Evolutionary conservation across 768 basidiomycete species (phyloP).

Genomic region (Mycena rosella): DNA sequence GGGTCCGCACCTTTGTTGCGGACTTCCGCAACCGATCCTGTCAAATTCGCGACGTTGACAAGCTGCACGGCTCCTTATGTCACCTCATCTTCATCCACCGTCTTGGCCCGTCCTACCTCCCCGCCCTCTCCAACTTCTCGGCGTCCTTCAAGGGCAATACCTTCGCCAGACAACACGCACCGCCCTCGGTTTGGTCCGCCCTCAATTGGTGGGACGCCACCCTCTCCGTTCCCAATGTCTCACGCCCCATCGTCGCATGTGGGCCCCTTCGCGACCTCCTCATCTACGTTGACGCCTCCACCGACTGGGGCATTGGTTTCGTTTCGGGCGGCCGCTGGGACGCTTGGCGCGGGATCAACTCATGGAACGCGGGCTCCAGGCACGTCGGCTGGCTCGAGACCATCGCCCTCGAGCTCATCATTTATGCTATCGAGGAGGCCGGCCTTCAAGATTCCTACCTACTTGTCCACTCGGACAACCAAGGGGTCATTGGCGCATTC

Average conservation of each 20-base stretch:
- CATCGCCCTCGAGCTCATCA: slow-evolving; percentile 24
- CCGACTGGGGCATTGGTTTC: slow-evolving; percentile 44
- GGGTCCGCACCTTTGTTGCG: background rate
- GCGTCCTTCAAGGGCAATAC: slow-evolving; percentile 38
- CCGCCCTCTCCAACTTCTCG: slow-evolving; percentile 43
- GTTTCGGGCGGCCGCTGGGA: slow-evolving; percentile 34
- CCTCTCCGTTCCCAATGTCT: background rate
- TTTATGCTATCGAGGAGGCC: slow-evolving; percentile 19
- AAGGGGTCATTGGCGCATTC: slow-evolving; percentile 30
- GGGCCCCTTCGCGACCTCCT: background rate
- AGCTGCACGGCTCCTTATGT: slow-evolving; percentile 46
- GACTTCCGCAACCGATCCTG: background rate
- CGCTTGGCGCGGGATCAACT: slow-evolving; percentile 21
- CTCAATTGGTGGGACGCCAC: slow-evolving; percentile 6
- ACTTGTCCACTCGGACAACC: slow-evolving; percentile 26
- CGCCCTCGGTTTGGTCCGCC: background rate
- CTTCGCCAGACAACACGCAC: background rate
- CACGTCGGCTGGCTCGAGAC: slow-evolving; percentile 47
- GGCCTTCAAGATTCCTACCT: slow-evolving; percentile 29
- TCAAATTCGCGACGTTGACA: background rate
- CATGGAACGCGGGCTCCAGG: slow-evolving; percentile 30
- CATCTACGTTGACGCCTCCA: slow-evolving; percentile 40
- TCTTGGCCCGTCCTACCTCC: slow-evolving; percentile 42
- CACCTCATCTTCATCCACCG: slow-evolving; percentile 49
- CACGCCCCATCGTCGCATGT: background rate